A percentile compares a stretch with the other conserved stretches of the same genome.
These are phyloP conservation scores for Leccinum subgranulosum DNA, from an alignment of 768 basidiomycete genomes.

Conservation along the genomic window DNA sequence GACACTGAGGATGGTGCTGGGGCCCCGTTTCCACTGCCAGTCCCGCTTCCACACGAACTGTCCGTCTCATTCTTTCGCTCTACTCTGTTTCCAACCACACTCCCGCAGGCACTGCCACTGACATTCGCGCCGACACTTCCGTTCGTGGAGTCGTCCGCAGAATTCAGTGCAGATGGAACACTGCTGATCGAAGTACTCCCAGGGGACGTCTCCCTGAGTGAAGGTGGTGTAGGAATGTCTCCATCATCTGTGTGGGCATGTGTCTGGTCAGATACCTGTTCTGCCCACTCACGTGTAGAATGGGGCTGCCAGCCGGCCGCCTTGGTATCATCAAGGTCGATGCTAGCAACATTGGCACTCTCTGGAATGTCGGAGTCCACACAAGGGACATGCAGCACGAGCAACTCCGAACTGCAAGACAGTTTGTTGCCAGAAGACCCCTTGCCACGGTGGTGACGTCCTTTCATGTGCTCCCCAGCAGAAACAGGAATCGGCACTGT, in stretches of 20 bases:
- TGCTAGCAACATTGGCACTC: slow-evolving; percentile 12
- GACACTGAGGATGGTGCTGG: slow-evolving; percentile 17
- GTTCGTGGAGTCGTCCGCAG: slow-evolving; percentile 22
- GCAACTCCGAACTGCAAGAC: slow-evolving; percentile 18
- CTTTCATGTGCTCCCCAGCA: slow-evolving; percentile 28
- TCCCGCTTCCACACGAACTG: slow-evolving; percentile 14
- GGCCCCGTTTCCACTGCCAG: slow-evolving; percentile 12
- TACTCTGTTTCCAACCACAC: slow-evolving; percentile 1
- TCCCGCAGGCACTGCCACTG: slow-evolving; percentile 12
- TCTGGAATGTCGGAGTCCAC: slow-evolving; percentile 16
- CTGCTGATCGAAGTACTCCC: slow-evolving; percentile 26
- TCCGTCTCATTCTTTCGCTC: slow-evolving; percentile 8
- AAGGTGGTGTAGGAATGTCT: slow-evolving; percentile 1
- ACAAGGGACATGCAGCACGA: slow-evolving; percentile 31
- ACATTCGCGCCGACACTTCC: slow-evolving; percentile 10
- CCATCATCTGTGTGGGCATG: slow-evolving; percentile 6
- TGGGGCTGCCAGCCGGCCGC: slow-evolving; percentile 22
- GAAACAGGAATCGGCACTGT: slow-evolving; percentile 28
- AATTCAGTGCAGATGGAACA: slow-evolving; percentile 21
- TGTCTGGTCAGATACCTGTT: slow-evolving; percentile 37
- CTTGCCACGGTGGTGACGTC: slow-evolving; percentile 6
- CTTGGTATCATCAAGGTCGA: slow-evolving; percentile 19
- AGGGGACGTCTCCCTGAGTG: slow-evolving; percentile 23
- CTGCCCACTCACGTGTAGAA: slow-evolving; percentile 46
- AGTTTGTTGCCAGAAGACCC: slow-evolving; percentile 3